Evolutionary conservation across 192 early-diverging fungal genomes (phyloP).

Genomic region (Coemansia sp.): DNA sequence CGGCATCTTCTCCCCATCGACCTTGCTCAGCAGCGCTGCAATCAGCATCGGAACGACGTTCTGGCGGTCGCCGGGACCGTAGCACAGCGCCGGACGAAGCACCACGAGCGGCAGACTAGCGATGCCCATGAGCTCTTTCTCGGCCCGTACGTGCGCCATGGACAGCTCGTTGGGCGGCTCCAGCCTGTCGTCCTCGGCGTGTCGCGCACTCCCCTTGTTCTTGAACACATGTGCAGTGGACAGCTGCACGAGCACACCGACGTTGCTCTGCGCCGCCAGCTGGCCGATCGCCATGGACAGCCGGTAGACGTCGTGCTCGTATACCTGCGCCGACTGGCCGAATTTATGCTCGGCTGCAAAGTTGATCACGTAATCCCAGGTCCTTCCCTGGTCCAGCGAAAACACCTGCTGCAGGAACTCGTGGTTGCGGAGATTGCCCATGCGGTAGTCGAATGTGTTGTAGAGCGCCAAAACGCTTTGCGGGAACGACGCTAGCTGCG

Average conservation of each 20-base stretch:
- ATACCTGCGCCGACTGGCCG: slow-evolving; percentile 75
- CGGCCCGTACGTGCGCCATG: slow-evolving; percentile 24
- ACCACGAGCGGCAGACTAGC: slow-evolving; percentile 73
- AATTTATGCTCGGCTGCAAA: slow-evolving; percentile 94
- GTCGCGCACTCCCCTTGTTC: neutral
- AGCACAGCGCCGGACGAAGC: slow-evolving; percentile 82
- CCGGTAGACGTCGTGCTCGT: slow-evolving; percentile 44
- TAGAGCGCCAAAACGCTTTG: slow-evolving; percentile 16
- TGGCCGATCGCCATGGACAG: slow-evolving; percentile 74
- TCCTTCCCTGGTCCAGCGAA: slow-evolving; percentile 59
- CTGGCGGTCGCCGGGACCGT: slow-evolving; percentile 72
- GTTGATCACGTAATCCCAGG: slow-evolving; percentile 93
- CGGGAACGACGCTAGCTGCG: slow-evolving; percentile 36
- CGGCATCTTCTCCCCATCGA: slow-evolving; percentile 82
- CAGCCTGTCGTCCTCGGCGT: slow-evolving; percentile 22
- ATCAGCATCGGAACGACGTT: slow-evolving; percentile 84
- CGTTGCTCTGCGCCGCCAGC: slow-evolving; percentile 73
- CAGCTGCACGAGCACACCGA: slow-evolving; percentile 76
- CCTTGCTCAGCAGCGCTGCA: slow-evolving; percentile 83
- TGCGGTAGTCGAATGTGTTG: slow-evolving; percentile 34
- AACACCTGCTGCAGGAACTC: slow-evolving; percentile 65
- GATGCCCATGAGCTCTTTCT: slow-evolving; percentile 14
- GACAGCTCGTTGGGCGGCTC: slow-evolving; percentile 23
- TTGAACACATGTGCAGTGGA: slow-evolving; percentile 89
- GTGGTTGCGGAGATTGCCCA: slow-evolving; percentile 44